phyloP scores from a whole-genome alignment of 2,329 filamentous ascomycete species.

The Paraphoma sp. region DNA sequence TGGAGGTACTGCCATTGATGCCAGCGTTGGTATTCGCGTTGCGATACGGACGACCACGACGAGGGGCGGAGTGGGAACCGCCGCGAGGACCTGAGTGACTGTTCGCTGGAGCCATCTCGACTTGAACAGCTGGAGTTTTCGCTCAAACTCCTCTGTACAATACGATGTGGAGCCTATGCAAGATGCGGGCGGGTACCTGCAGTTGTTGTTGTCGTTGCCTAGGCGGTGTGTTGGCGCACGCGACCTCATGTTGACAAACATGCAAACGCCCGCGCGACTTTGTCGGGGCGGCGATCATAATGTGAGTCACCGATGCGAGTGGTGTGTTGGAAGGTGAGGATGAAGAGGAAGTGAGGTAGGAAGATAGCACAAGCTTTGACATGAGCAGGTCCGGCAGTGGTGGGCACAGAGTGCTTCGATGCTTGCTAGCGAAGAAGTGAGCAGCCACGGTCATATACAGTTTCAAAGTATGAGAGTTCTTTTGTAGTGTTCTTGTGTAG shows the following conservation, averaged over 20 bases:
- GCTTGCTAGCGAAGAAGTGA: no score
- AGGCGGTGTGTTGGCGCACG: not conserved
- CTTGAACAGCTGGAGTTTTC: not conserved
- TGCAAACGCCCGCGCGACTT: not conserved
- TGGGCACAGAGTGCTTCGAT: no score
- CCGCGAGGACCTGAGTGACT: not conserved
- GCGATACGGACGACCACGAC: not conserved
- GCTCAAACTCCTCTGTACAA: not conserved
- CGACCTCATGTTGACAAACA: not conserved
- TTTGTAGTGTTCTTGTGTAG: no score
- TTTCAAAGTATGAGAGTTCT: no score
- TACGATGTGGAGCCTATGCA: not conserved
- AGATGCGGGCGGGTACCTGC: not conserved
- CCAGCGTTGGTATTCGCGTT: constrained; percentile 10
- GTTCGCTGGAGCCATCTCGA: not conserved
- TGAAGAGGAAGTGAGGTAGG: not conserved
- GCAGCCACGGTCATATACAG: no score
- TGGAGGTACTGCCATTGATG: not conserved
- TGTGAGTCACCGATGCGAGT: not conserved
- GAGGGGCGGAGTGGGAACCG: not conserved
- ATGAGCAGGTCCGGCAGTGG: no score
- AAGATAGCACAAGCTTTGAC: not conserved
- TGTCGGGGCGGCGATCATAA: not conserved
- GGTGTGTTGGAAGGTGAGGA: not conserved
- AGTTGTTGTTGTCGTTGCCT: not conserved